Evolutionary conservation across 1,139 yeast genomes (phyloP), one percentile per base, ranked within the genome.

Genomic region (Taphrina sp.): DNA sequence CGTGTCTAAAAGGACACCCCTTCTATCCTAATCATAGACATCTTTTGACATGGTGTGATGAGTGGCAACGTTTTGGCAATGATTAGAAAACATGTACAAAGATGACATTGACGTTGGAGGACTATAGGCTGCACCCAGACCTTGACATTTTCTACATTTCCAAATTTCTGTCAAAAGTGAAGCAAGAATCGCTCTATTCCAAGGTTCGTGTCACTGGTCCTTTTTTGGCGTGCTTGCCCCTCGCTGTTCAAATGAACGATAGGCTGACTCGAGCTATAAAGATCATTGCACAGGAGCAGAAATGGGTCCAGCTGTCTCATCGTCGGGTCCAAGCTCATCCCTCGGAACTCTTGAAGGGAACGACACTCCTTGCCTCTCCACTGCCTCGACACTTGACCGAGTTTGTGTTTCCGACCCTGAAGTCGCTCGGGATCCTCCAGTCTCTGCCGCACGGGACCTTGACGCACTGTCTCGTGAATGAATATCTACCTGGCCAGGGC

Each of bases 401-500:
- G n/a, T 54, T 60, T 3, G 36, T 56, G 24, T 51, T 44, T n/a
- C 29, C 43, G 3, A 46, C 52, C 3, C 45, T 60, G 52, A 23
- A 31, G 8, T 38, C 58, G 14, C 57, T 58, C 12, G 61, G 61
- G 5, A 41, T 59, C 37, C 60, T 61, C 58, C 23, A 10, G n/a
- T 38, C 34, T 7, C 24, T 53, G 17, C 60, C 61, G 5, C 62
- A 60, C 38, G 31, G 31, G 3, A 29, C 42, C 12, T 51, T 62
- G 31, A 60, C 59, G 44, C 62, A 60, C 33, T 56, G 59, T 22
- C 45, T 60, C 28, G 52, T 60, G 24, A 60, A 60, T 39, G 49
- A 51, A 44, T 60, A 60, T 35, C 56, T 35, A 44, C 62, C 62
- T 3, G 62, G 62, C 29, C 60, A 60, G 37, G 62, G 62, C 14